Evolutionary conservation across 2,329 filamentous ascomycete species (phyloP), one percentile per base, ranked within the genome.

Genomic region (Pseudopithomyces chartarum): DNA sequence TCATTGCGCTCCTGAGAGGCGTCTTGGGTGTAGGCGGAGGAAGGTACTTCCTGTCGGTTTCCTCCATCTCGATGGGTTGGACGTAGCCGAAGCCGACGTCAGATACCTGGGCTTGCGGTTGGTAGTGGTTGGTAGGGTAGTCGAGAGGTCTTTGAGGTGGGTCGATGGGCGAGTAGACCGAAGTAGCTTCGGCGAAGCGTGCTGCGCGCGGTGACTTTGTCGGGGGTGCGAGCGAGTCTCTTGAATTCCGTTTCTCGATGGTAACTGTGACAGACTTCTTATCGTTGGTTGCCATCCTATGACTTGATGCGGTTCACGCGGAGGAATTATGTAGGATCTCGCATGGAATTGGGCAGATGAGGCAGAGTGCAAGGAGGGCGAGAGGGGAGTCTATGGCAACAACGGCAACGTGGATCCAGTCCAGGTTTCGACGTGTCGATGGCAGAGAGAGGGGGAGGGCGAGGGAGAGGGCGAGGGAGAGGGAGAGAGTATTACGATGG

Each of bases 51-150:
- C 63, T 65, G 61, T 76, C 73, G 65, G 80, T 80, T 62, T 82
- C 79, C 60, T 82, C 79, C 69, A 87, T 83, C 58, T 85, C 81
- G 66, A 85, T 79, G 76, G 66, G 78, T 76, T 55, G 80, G 72
- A 97, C 90, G 79, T 97, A 97, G 74, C 93, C 92, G 76, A 98
- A 97, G 64, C 93, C 93, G 63, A 97, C 86, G 79, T 97, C 92
- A 57, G 88, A 90, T 32, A 93, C 90, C 73, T 92, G 89, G 52
- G 87, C 80, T 73, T 90, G 85, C 52, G 84, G 81, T 64, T 81
- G 78, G 73, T 85, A 79, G 71, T 82, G 78, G 66, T 81, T 81
- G 42, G 82, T 82, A 40, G 85, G 83, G 46, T 83, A 82, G 60
- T 87, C 84, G 67, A 64, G 71, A 26, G 68, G 66, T 59, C 80